Conservation (phyloP, 441 rosid genomes). For the Populus tomentosa region DNA sequence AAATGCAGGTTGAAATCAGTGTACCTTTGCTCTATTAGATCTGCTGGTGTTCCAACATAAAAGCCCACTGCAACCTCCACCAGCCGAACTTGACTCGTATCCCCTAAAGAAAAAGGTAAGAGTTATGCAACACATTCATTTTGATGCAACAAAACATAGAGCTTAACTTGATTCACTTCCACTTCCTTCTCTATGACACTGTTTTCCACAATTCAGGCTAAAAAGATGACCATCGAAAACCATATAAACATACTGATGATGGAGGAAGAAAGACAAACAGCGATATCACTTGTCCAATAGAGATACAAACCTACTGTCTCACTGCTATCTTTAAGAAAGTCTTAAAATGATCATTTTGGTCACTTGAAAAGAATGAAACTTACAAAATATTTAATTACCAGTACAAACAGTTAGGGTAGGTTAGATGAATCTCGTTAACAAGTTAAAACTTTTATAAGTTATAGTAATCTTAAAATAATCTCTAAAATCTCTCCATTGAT, state of each 20-base stretch:
- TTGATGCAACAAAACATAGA: background rate
- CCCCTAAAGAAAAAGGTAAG: conserved; percentile 46
- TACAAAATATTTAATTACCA: background rate
- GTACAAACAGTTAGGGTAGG: background rate
- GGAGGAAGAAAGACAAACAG: background rate
- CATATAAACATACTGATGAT: background rate
- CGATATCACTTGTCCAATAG: background rate
- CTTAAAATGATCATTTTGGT: background rate
- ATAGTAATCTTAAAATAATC: background rate
- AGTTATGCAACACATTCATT: background rate
- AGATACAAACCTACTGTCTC: background rate
- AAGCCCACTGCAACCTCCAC: conserved; percentile 72
- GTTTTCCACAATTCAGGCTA: background rate
- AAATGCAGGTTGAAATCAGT: background rate
- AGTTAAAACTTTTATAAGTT: background rate
- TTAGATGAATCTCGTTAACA: background rate
- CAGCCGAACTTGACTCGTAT: conserved; percentile 77
- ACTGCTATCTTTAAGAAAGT: background rate
- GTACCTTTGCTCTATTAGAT: conserved; percentile 58
- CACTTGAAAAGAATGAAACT: no score
- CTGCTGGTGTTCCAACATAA: conserved; percentile 76
- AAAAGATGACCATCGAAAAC: background rate
- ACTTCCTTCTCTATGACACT: background rate
- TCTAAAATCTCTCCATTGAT: background rate
- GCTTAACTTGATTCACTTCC: background rate